Percentiles rank a stretch among this genome's conserved stretches.
phyloP scores from a whole-genome alignment of 2,329 filamentous ascomycete species.

The Seiridium unicorne region DNA sequence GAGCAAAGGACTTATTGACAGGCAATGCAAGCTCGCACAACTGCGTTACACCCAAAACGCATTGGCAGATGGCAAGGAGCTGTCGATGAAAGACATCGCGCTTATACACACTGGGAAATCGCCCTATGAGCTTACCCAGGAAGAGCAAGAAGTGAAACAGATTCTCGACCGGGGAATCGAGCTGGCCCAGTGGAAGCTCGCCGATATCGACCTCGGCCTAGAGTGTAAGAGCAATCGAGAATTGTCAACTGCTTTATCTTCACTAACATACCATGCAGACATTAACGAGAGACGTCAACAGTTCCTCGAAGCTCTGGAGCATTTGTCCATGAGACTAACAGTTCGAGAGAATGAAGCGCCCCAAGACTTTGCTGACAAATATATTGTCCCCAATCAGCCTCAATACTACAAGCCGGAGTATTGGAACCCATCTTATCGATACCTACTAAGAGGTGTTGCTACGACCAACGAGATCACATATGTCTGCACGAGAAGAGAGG shows the following conservation, averaged over 20 bases:
- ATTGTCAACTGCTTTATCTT: background rate
- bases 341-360: slow-evolving; percentile 27
- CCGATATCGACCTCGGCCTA: slow-evolving; percentile 30
- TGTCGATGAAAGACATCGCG: slow-evolving; percentile 25
- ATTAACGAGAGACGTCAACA: slow-evolving; percentile 14
- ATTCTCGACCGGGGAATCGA: slow-evolving; percentile 32
- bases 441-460: slow-evolving; percentile 50
- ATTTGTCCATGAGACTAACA: slow-evolving; percentile 26
- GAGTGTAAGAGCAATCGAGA: slow-evolving; percentile 28
- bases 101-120: slow-evolving; percentile 37
- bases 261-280: slow-evolving; percentile 13
- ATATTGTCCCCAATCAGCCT: slow-evolving; percentile 22
- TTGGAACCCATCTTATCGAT: slow-evolving; percentile 39
- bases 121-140: slow-evolving; percentile 32
- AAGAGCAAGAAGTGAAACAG: slow-evolving; percentile 26
- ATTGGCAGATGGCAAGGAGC: slow-evolving; percentile 15
- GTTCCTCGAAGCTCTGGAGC: slow-evolving; percentile 16
- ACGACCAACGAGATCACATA: slow-evolving; percentile 47
- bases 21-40: slow-evolving; percentile 22
- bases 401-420: slow-evolving; percentile 29
- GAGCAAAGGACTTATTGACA: slow-evolving; percentile 18
- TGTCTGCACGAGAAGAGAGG: slow-evolving; percentile 43
- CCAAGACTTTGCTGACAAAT: slow-evolving; percentile 17
- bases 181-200: slow-evolving; percentile 29
- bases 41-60: slow-evolving; percentile 22